Conservation (phyloP, 352 stramenopile genomes). For the Phytophthora foliorum region DNA sequence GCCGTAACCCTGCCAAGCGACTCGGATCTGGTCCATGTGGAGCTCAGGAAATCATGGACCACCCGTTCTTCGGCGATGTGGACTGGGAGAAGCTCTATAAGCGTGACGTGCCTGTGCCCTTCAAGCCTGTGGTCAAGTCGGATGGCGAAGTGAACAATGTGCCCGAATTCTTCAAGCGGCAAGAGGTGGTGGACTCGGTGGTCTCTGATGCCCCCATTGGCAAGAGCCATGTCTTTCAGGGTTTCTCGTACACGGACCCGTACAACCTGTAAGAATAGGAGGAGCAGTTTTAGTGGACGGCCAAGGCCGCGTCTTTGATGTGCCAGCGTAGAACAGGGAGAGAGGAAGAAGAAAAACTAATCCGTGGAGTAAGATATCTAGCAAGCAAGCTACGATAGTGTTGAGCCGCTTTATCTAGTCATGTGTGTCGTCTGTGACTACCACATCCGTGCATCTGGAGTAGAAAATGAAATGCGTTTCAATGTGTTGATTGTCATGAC, state of each 20-base stretch:
- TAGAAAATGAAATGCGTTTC: no score
- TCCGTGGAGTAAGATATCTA: conserved; percentile 49
- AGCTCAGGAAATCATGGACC: conserved; percentile 84
- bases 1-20: conserved; percentile 78
- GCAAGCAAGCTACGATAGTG: conserved; percentile 22
- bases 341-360: conserved; percentile 15
- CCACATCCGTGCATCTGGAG: no score
- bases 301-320: conserved; percentile 29
- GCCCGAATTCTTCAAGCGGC: conserved; percentile 85
- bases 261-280: conserved; percentile 54
- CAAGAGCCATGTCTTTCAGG: conserved; percentile 79
- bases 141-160: conserved; percentile 82
- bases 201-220: conserved; percentile 63
- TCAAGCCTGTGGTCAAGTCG: conserved; percentile 74
- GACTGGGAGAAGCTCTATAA: conserved; percentile 88
- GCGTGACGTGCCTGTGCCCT: conserved; percentile 71
- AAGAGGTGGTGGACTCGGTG: conserved; percentile 80
- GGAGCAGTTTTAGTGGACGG: conserved; percentile 22
- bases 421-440: background rate
- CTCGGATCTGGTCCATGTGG: conserved; percentile 76
- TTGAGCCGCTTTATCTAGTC: background rate
- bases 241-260: conserved; percentile 84
- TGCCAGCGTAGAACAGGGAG: conserved; percentile 35
- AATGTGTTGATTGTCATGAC: no score
- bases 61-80: conserved; percentile 82